A percentile compares a stretch with the other conserved stretches of the same genome.
These are phyloP conservation scores for Pichia heedii DNA, from an alignment of 805 yeast species.

Conservation along the genomic window DNA sequence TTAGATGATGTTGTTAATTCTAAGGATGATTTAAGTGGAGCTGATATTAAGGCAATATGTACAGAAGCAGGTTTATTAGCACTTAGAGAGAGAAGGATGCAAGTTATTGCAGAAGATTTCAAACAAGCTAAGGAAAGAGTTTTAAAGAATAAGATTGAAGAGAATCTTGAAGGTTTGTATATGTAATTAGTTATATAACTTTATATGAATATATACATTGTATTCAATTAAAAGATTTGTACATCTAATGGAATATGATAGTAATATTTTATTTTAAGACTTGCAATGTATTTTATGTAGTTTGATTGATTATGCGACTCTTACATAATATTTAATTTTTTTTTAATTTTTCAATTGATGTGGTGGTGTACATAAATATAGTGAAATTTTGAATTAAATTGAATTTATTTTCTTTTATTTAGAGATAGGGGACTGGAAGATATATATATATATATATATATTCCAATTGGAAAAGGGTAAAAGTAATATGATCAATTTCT, in stretches of 20 bases:
- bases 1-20: conserved; percentile 81
- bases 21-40: conserved; percentile 93
- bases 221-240: not conserved
- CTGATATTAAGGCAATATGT: conserved; percentile 95
- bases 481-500: conserved; percentile 16
- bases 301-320: too few relatives aligned
- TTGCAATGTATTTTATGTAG: too few relatives aligned
- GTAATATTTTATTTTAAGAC: too few relatives aligned
- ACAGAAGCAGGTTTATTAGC: conserved; percentile 97
- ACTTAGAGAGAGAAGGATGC: conserved; percentile 94
- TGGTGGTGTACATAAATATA: too few relatives aligned
- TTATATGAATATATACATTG: too few relatives aligned
- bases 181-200: conserved; percentile 24
- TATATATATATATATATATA: not conserved
- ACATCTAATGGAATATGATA: too few relatives aligned
- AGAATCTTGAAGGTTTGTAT: conserved; percentile 89
- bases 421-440: too few relatives aligned
- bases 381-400: too few relatives aligned
- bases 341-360: too few relatives aligned
- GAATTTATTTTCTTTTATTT: too few relatives aligned
- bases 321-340: not conserved
- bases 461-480: not conserved
- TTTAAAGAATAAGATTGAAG: conserved; percentile 93
- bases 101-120: conserved; percentile 90
- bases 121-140: conserved; percentile 91